These are phyloP conservation scores for Harrya chromipes DNA, from an alignment of 768 basidiomycete species.

Conservation along the genomic window DNA sequence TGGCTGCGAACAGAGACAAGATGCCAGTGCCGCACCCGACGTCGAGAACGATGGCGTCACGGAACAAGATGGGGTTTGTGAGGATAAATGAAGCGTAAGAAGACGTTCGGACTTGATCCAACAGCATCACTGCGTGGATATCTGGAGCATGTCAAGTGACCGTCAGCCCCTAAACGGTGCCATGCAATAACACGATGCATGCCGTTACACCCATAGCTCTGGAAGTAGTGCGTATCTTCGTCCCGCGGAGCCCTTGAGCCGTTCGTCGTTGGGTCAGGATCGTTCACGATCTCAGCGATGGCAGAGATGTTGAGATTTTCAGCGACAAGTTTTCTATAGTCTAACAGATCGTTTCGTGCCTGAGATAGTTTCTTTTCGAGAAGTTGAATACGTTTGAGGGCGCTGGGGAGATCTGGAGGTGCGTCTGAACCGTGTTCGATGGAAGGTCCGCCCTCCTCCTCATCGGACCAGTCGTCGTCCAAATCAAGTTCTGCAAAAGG, in stretches of 20 bases:
- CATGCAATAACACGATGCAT: constrained; percentile 4
- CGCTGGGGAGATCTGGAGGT: constrained; percentile 31
- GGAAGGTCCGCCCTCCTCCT: constrained; percentile 20
- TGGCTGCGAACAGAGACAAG: constrained; percentile 85
- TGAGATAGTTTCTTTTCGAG: constrained; percentile 62
- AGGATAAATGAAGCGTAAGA: constrained; percentile 92
- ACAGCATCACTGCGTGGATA: constrained; percentile 95
- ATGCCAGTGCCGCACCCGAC: constrained; percentile 97
- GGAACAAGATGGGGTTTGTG: constrained; percentile 75
- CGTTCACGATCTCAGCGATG: constrained; percentile 42
- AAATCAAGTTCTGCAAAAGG: constrained; percentile 52
- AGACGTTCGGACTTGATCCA: constrained; percentile 90
- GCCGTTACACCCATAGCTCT: constrained; percentile 89
- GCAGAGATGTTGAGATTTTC: constrained; percentile 47
- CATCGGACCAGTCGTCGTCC: constrained; percentile 75
- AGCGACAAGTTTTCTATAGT: constrained; percentile 58
- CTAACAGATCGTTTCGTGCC: constrained; percentile 56
- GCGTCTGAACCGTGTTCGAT: constrained; percentile 1
- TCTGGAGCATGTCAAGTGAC: constrained; percentile 41
- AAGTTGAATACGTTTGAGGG: constrained; percentile 46
- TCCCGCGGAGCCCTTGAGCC: constrained; percentile 45
- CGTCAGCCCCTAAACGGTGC: background rate
- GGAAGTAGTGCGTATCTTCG: constrained; percentile 93
- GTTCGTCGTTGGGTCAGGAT: constrained; percentile 26
- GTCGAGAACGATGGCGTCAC: constrained; percentile 84